Conservation (phyloP, 257 asterid genomes). For the Plantago elongata region DNA sequence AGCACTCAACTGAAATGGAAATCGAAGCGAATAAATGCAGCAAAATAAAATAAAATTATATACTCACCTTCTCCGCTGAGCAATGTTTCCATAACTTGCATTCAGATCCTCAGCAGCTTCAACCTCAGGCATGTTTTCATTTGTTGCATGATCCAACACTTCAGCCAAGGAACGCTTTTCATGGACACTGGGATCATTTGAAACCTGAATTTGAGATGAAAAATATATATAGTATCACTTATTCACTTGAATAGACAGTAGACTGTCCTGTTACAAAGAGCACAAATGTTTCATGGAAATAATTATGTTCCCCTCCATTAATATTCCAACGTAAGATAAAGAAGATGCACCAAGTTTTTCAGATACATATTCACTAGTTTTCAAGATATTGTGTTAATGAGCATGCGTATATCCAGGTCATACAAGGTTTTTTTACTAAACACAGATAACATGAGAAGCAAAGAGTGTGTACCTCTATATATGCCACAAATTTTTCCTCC, state of each 20-base stretch:
- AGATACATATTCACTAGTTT: not conserved
- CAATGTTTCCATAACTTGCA: constrained; percentile 28
- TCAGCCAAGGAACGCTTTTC: constrained; percentile 20
- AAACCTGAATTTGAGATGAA: constrained; percentile 31
- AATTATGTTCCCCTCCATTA: too few relatives aligned
- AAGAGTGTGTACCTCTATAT: constrained; percentile 40
- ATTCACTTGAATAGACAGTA: too few relatives aligned
- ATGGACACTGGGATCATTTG: constrained; percentile 12
- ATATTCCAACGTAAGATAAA: not conserved
- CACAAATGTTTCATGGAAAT: too few relatives aligned
- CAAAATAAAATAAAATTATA: too few relatives aligned
- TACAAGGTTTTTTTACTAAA: not conserved
- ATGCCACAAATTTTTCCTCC: constrained; percentile 30
- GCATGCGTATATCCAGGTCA: too few relatives aligned
- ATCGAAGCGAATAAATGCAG: not conserved
- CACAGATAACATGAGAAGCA: not conserved
- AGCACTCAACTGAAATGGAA: not conserved
- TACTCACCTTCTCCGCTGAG: constrained; percentile 45
- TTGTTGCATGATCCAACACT: constrained; percentile 19
- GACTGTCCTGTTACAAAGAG: too few relatives aligned
- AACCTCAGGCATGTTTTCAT: constrained; percentile 24
- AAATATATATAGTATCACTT: not conserved
- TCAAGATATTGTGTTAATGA: too few relatives aligned
- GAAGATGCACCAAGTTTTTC: not conserved
- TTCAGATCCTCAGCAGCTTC: constrained; percentile 33